Conservation (phyloP, 1,139 yeast genomes). For the Saccharomyces pastorianus region DNA sequence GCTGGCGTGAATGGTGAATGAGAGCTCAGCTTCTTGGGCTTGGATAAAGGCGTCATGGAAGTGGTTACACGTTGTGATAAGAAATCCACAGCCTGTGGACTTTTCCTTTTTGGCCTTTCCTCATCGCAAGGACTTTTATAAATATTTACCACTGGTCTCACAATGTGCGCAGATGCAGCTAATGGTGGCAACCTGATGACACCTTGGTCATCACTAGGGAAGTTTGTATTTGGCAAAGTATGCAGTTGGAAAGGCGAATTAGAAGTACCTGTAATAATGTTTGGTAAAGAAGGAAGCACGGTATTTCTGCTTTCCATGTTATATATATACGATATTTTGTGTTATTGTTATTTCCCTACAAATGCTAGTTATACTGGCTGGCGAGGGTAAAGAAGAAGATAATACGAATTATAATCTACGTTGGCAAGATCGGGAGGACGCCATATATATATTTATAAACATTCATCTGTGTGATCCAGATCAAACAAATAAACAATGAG, state of each 20-base stretch:
- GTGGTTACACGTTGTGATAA: neutral
- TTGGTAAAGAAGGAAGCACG: neutral
- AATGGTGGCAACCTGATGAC: conserved; percentile 5
- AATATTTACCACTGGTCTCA: neutral
- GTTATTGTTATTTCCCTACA: neutral
- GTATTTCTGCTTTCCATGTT: neutral
- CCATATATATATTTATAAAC: neutral
- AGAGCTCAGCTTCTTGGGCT: neutral
- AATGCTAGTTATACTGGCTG: neutral
- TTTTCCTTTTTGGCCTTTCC: neutral
- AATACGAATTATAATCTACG: neutral
- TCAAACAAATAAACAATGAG: neutral
- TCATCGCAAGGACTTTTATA: neutral
- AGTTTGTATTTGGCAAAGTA: conserved; percentile 3
- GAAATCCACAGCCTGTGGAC: neutral
- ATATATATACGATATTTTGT: neutral
- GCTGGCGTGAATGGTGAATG: neutral
- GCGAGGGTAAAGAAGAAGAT: neutral
- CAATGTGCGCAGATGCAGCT: neutral
- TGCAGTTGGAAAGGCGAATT: neutral
- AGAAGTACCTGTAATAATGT: neutral
- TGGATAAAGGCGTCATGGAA: neutral
- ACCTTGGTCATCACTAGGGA: conserved; percentile 12
- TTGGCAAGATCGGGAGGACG: neutral
- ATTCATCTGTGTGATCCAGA: neutral